Evolutionary conservation across 306 rosid species (phyloP).

Genomic region (Argentina anserina): DNA sequence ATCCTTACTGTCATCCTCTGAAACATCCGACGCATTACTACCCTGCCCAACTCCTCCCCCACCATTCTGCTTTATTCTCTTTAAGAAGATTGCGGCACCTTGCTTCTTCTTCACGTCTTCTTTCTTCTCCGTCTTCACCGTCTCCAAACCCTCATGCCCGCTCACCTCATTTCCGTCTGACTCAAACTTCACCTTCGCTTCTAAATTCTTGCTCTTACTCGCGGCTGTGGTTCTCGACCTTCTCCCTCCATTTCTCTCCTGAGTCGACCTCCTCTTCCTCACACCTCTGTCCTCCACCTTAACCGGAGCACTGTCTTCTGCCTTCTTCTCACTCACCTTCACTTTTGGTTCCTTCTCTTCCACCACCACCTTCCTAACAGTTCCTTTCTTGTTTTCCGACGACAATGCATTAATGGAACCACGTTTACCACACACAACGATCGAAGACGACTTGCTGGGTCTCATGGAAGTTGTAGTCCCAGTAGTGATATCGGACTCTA

Average conservation of each 20-base stretch:
- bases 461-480: neutral
- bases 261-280: neutral
- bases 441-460: slow-evolving; percentile 28
- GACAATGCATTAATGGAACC: slow-evolving; percentile 17
- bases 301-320: slow-evolving; percentile 5
- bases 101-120: slow-evolving; percentile 35
- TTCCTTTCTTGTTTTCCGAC: slow-evolving; percentile 13
- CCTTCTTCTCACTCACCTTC: slow-evolving; percentile 14
- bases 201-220: slow-evolving; percentile 15
- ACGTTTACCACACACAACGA: slow-evolving; percentile 32
- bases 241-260: slow-evolving; percentile 27
- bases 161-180: slow-evolving; percentile 42
- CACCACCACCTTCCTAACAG: slow-evolving; percentile 12
- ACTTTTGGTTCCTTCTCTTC: slow-evolving; percentile 16
- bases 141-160: slow-evolving; percentile 34
- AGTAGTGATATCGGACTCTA: slow-evolving; percentile 16
- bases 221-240: slow-evolving; percentile 1
- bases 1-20: slow-evolving; percentile 23
- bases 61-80: slow-evolving; percentile 41
- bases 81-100: slow-evolving; percentile 45
- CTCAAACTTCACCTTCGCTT: slow-evolving; percentile 13
- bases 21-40: slow-evolving; percentile 5
- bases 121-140: slow-evolving; percentile 31
- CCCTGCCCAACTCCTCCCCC: neutral
- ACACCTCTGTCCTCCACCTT: slow-evolving; percentile 27